Percentiles rank a stretch among this genome's conserved stretches.
phyloP scores from a whole-genome alignment of 2,329 filamentous ascomycete genomes.

The Madurella fahalii region DNA sequence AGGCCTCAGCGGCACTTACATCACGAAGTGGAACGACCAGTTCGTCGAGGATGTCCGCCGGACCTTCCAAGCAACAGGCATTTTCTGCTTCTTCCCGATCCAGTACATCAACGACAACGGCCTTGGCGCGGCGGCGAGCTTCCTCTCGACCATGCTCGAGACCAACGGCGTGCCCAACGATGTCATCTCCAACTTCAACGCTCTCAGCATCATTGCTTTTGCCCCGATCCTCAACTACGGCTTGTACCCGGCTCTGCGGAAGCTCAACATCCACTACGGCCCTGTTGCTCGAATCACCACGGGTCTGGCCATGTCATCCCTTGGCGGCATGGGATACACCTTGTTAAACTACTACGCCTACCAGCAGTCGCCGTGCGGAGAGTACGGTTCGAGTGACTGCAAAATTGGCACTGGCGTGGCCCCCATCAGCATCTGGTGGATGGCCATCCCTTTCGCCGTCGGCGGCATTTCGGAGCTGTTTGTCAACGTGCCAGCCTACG shows the following conservation, averaged over 20 bases:
- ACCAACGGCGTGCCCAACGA: slow-evolving; percentile 50
- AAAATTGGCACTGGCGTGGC: slow-evolving; percentile 35
- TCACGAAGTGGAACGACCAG: slow-evolving; percentile 56
- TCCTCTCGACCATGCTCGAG: slow-evolving; percentile 44
- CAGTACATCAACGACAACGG: slow-evolving; percentile 45
- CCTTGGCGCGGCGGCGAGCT: slow-evolving; percentile 46
- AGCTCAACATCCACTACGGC: slow-evolving; percentile 41
- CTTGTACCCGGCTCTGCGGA: slow-evolving; percentile 43
- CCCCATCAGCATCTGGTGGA: slow-evolving; percentile 51
- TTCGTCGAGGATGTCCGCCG: slow-evolving; percentile 64
- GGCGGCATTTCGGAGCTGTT: slow-evolving; percentile 51
- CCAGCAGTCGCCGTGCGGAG: slow-evolving; percentile 39
- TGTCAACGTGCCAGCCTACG: slow-evolving; percentile 48
- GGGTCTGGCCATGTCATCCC: slow-evolving; percentile 46
- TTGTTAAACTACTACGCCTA: slow-evolving; percentile 41
- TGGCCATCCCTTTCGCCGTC: slow-evolving; percentile 50
- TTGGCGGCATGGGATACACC: slow-evolving; percentile 43
- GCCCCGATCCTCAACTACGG: slow-evolving; percentile 46
- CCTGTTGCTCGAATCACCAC: slow-evolving; percentile 47
- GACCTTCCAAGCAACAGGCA: slow-evolving; percentile 58
- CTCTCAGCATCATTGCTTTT: slow-evolving; percentile 44
- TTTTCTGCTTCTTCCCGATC: slow-evolving; percentile 50
- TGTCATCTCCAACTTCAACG: slow-evolving; percentile 47
- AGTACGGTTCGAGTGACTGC: slow-evolving; percentile 38
- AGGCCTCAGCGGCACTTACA: slow-evolving; percentile 31